These are phyloP conservation scores for Candida buenavistaensis DNA, from an alignment of 1,139 yeast genomes.

Conservation along the genomic window DNA sequence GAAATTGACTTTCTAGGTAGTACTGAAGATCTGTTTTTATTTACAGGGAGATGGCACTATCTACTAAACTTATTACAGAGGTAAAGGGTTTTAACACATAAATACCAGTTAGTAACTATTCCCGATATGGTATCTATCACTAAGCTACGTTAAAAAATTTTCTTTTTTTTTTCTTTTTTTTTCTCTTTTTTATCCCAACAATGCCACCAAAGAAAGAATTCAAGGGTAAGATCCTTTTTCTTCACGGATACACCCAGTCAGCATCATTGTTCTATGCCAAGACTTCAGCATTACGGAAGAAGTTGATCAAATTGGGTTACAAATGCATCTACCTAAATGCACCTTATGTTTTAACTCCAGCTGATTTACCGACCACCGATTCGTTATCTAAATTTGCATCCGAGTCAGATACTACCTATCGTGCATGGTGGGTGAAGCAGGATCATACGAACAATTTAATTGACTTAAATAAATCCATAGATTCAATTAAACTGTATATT, in stretches of 20 bases:
- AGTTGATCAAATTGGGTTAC: constrained; percentile 37
- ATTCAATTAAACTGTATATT: constrained; percentile 31
- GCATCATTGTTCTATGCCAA: constrained; percentile 48
- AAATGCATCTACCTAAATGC: constrained; percentile 79
- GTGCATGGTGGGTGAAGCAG: constrained; percentile 43
- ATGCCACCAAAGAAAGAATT: constrained; percentile 12
- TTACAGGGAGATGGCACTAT: too few relatives aligned
- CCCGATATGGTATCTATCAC: too few relatives aligned
- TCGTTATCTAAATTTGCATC: constrained; percentile 44
- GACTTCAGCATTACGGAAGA: constrained; percentile 45
- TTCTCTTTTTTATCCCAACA: too few relatives aligned
- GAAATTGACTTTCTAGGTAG: too few relatives aligned
- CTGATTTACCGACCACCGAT: constrained; percentile 63
- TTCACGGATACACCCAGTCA: constrained; percentile 48
- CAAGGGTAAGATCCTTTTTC: constrained; percentile 36
- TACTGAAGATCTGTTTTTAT: too few relatives aligned
- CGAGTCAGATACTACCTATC: constrained; percentile 24
- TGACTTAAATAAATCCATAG: constrained; percentile 29
- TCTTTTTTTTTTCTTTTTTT: too few relatives aligned
- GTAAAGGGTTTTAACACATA: too few relatives aligned
- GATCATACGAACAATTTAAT: constrained; percentile 22
- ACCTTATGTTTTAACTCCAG: constrained; percentile 61
- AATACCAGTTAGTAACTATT: too few relatives aligned
- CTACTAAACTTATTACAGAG: too few relatives aligned
- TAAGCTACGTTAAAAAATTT: too few relatives aligned